Evolutionary conservation across 192 early-diverging fungal species (phyloP).

Genomic region (Coemansia sp.): DNA sequence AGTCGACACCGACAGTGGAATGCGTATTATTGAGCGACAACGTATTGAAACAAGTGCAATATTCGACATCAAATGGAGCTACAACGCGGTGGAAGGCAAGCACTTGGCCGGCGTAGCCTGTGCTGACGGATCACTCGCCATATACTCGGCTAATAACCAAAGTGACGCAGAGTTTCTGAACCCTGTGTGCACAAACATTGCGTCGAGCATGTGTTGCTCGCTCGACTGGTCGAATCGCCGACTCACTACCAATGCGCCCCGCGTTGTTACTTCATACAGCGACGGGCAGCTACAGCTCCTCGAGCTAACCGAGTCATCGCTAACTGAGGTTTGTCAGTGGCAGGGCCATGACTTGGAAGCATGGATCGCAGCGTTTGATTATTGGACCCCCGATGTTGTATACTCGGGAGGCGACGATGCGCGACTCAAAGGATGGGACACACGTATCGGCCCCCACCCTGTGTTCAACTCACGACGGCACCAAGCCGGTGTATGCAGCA

Average conservation of each 20-base stretch:
- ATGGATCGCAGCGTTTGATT: conserved; percentile 91
- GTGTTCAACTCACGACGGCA: conserved; percentile 71
- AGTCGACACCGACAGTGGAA: conserved; percentile 6
- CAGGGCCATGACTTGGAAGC: conserved; percentile 87
- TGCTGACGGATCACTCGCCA: conserved; percentile 58
- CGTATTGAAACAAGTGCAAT: conserved; percentile 64
- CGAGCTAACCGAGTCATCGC: conserved; percentile 43
- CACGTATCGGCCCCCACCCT: conserved; percentile 58
- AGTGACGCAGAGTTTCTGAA: conserved; percentile 27
- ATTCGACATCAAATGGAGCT: conserved; percentile 75
- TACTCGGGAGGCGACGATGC: conserved; percentile 86
- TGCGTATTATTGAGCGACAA: conserved; percentile 48
- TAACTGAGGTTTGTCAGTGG: conserved; percentile 59
- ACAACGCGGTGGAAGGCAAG: conserved; percentile 53
- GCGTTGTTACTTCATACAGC: conserved; percentile 71
- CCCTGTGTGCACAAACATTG: conserved; percentile 29
- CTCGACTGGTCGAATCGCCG: conserved; percentile 84
- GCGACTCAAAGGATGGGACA: conserved; percentile 86
- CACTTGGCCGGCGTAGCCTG: conserved; percentile 63
- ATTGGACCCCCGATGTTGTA: conserved; percentile 68
- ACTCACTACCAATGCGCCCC: neutral
- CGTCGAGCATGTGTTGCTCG: conserved; percentile 75
- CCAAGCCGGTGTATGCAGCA: conserved; percentile 86
- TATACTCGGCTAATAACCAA: conserved; percentile 53
- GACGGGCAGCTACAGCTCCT: conserved; percentile 69